Evolutionary conservation across 352 stramenopile genomes (phyloP), one percentile per base, ranked within the genome.

Genomic region (Phytophthora fragariae): DNA sequence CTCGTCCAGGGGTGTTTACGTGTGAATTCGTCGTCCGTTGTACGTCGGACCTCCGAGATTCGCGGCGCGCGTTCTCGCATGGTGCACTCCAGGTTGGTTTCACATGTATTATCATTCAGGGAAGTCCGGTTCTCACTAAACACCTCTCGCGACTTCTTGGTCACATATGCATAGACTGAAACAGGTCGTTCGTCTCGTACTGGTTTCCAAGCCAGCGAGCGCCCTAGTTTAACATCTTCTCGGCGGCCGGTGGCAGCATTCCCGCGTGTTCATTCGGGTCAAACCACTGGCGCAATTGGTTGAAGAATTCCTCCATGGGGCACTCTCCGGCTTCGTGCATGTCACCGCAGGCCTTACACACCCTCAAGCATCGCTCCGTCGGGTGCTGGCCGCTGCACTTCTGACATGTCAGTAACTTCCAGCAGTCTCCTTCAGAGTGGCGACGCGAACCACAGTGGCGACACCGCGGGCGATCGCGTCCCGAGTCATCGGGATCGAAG

Each of bases 391-490:
- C 41, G 0, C 41, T 1, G 15, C 41, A 50, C 41, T 50, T 19
- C 41, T 50, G 5, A 11, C 41, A 50, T 11, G 41, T 50, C 2
- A 50, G 15, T 5, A 50, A 3, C 3, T 10, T 50, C 41, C 41
- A 50, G 17, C 41, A 50, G 7, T 44, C 35, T 14, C 12, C 5
- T 8, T 44, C 35, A 2, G 4, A 1, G 35, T 44, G 35, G 2
- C 27, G 27, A 6, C 9, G n/a, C 2, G 50, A 64, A 15, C 58
- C 24, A 12, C 66, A 68, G 14, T 75, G 60, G 14, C 31, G 24
- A 12, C 60, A 75, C 11, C 33, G n/a, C 3, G 54, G 54, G 3
- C 52, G 35, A 1, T 68, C 62, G 3, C 39, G 59, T 27, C 50
- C 53, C 24, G 39, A 24, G 4, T 60, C 64, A 55, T 24, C 62